Evolutionary conservation across 495 filamentous ascomycete genomes (phyloP).

Genomic region (Talaromyces stipitatus): DNA sequence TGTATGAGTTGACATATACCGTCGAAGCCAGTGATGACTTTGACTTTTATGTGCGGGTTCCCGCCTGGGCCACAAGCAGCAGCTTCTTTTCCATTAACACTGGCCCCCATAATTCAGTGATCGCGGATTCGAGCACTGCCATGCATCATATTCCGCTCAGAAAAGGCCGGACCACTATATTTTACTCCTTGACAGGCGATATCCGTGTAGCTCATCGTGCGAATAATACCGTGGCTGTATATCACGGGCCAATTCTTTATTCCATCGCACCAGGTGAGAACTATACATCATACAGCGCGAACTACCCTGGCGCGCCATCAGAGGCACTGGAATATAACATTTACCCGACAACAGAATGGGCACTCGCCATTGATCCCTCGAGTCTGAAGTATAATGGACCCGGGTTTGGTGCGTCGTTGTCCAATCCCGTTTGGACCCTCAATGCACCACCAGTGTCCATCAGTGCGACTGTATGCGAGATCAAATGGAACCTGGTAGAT

Average conservation of each 20-base stretch:
- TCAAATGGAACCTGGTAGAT: slow-evolving; percentile 42
- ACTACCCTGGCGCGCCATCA: slow-evolving; percentile 12
- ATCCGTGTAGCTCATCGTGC: slow-evolving; percentile 28
- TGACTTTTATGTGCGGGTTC: slow-evolving; percentile 43
- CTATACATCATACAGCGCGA: slow-evolving; percentile 14
- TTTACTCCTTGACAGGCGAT: slow-evolving; percentile 15
- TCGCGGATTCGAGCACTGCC: slow-evolving; percentile 17
- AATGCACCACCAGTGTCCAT: slow-evolving; percentile 42
- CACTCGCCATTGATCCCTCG: slow-evolving; percentile 16
- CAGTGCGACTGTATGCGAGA: slow-evolving; percentile 43
- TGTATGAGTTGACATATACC: slow-evolving; percentile 36
- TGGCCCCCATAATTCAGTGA: neutral
- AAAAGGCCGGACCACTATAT: slow-evolving; percentile 14
- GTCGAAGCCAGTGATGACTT: slow-evolving; percentile 30
- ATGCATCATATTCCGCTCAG: slow-evolving; percentile 14
- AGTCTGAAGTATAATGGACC: slow-evolving; percentile 11
- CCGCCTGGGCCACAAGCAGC: slow-evolving; percentile 33
- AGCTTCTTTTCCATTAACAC: slow-evolving; percentile 11
- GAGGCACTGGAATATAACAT: slow-evolving; percentile 7
- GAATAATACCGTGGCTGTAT: slow-evolving; percentile 47
- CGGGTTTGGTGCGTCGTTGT: slow-evolving; percentile 14
- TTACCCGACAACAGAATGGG: slow-evolving; percentile 11
- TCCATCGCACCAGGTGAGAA: slow-evolving; percentile 36
- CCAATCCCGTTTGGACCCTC: slow-evolving; percentile 41
- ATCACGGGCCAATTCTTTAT: slow-evolving; percentile 48